phyloP scores from a whole-genome alignment of 2,329 filamentous ascomycete species.

The Fusarium staphyleae region DNA sequence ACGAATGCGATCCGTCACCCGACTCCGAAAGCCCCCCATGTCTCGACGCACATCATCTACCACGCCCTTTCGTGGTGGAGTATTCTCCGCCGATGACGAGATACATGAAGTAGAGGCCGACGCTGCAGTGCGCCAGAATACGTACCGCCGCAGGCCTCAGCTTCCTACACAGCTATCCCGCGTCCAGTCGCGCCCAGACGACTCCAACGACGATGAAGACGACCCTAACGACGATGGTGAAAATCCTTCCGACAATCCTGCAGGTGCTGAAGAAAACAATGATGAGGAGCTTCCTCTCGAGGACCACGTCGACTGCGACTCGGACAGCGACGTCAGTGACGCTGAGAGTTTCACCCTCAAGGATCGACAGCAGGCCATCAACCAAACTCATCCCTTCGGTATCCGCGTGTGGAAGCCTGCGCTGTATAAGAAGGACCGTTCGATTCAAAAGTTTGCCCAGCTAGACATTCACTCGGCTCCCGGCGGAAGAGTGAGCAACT shows the following conservation, averaged over 20 bases:
- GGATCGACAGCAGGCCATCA: conserved; percentile 96
- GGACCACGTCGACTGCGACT: conserved; percentile 65
- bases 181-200: conserved; percentile 50
- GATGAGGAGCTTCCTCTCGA: conserved; percentile 52
- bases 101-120: conserved; percentile 80
- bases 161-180: conserved; percentile 49
- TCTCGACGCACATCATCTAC: conserved; percentile 74
- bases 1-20: conserved; percentile 55
- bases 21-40: conserved; percentile 75
- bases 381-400: conserved; percentile 97
- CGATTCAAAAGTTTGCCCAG: conserved; percentile 94
- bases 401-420: conserved; percentile 99
- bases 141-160: conserved; percentile 47
- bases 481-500: conserved; percentile 82
- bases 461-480: conserved; percentile 96
- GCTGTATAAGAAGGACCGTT: conserved; percentile 95
- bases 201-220: conserved; percentile 11
- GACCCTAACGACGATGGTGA: conserved; percentile 25
- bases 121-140: conserved; percentile 56
- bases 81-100: conserved; percentile 93
- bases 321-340: conserved; percentile 80
- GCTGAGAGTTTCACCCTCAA: conserved; percentile 98
- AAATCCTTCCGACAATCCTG: conserved; percentile 34
- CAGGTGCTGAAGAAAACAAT: conserved; percentile 44
- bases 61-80: conserved; percentile 79